These are phyloP conservation scores for Stephania japonica DNA, from an alignment of 164 flowering plant genomes.

Conservation along the genomic window DNA sequence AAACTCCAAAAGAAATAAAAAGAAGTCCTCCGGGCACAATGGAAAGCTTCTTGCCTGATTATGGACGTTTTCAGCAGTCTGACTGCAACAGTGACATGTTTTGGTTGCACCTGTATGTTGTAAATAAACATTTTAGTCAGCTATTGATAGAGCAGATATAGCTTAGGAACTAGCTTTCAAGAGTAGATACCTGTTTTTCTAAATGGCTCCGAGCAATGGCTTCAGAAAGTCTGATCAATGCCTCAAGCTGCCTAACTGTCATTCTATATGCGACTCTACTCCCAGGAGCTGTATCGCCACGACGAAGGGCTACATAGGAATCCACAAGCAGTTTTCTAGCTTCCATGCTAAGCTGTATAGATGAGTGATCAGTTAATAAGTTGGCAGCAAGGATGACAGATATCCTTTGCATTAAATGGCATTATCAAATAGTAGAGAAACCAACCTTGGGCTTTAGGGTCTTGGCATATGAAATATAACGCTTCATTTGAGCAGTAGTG, in stretches of 20 bases:
- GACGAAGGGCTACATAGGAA: slow-evolving; percentile 88
- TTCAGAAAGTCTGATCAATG: slow-evolving; percentile 85
- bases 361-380: slow-evolving; percentile 1
- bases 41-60: slow-evolving; percentile 52
- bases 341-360: slow-evolving; percentile 59
- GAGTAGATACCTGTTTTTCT: slow-evolving; percentile 52
- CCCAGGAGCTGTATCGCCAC: slow-evolving; percentile 89
- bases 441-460: slow-evolving; percentile 86
- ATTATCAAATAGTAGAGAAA: neutral
- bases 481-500: slow-evolving; percentile 74
- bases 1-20: neutral
- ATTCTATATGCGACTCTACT: slow-evolving; percentile 93
- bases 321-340: slow-evolving; percentile 81
- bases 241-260: slow-evolving; percentile 98
- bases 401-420: neutral
- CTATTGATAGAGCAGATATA: neutral
- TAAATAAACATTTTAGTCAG: slow-evolving; percentile 7
- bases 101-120: slow-evolving; percentile 50
- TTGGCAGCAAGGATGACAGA: neutral
- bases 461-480: slow-evolving; percentile 88
- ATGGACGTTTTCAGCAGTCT: slow-evolving; percentile 79
- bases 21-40: neutral
- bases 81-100: slow-evolving; percentile 72
- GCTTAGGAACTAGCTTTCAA: neutral
- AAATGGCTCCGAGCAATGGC: slow-evolving; percentile 81